These are phyloP conservation scores for Cystobasidiaceae sp. DNA, from an alignment of 1,284 basidiomycete species.

Conservation along the genomic window DNA sequence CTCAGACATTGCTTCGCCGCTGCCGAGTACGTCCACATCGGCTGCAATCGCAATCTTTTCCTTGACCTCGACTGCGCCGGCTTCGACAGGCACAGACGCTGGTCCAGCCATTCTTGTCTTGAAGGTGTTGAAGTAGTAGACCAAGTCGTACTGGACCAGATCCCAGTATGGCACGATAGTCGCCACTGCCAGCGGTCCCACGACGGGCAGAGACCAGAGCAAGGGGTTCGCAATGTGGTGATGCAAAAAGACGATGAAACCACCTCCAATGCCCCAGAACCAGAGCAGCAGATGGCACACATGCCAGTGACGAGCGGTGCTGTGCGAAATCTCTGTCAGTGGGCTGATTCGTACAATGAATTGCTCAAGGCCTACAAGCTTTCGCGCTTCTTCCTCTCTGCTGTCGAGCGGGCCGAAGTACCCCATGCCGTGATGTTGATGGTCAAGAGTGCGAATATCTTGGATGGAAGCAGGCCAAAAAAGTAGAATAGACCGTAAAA, in stretches of 20 bases:
- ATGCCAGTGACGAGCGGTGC: constrained; percentile 8
- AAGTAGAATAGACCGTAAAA: constrained; percentile 9
- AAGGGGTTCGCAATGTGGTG: constrained; percentile 7
- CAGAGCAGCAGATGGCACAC: constrained; percentile 1
- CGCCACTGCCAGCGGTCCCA: not conserved
- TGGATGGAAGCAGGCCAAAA: constrained; percentile 4
- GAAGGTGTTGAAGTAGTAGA: not conserved
- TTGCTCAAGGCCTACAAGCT: constrained; percentile 1
- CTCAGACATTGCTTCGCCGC: too few species aligned
- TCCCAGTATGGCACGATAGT: constrained; percentile 3
- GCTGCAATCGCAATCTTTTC: too few species aligned
- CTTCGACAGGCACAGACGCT: too few species aligned
- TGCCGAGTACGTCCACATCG: too few species aligned
- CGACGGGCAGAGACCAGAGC: not conserved
- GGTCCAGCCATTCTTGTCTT: not conserved
- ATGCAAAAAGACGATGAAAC: constrained; percentile 9
- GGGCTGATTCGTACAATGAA: too few species aligned
- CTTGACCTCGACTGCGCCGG: not conserved
- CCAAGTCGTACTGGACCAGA: constrained; percentile 3
- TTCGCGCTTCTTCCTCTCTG: constrained; percentile 1
- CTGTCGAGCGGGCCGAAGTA: not conserved
- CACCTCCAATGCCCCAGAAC: constrained; percentile 10
- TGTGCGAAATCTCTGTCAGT: too few species aligned
- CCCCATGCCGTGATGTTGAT: constrained; percentile 11
- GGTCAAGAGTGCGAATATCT: constrained; percentile 1